Evolutionary conservation across 1,284 basidiomycete genomes (phyloP), one percentile per base, ranked within the genome.

Genomic region (Lentinula novae-zelandiae): DNA sequence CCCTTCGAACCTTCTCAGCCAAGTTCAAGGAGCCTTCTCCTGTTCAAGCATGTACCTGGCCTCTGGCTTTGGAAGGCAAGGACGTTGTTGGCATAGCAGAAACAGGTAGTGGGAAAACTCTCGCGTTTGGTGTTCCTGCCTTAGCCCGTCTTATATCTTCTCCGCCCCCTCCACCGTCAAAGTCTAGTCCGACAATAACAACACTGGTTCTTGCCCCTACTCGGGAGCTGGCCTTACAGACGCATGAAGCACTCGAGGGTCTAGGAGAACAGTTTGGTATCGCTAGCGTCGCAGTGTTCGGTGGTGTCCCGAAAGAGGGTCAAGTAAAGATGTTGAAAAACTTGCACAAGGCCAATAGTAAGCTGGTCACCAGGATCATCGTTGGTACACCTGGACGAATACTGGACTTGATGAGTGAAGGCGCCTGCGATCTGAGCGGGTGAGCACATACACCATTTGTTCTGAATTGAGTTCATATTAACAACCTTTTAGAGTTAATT

Each of bases 31-130:
- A 92, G 68, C 97, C 97, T 0, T 97, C 96, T 0, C 95, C 96
- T 0, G 96, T 99, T 62, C 96, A 99, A 73, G 89, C 95, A 4
- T 97, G 94, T 69, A 89, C 95, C 38, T 99, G 96, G 96, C 95
- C 95, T 3, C 87, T 93, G 17, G 84, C 93, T 5, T 77, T 98
- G 34, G 80, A 83, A 57, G 92, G 93, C 3, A 82, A 83, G 33
- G 95, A 98, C 72, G 92, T 97, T 0, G 90, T 99, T 39, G 96
- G 96, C 62, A 95, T 99, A 64, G 96, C 97, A 13, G 96, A 99
- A 80, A 99, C 96, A 1, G 97, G 96, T 67, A 94, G 90, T 66
- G 97, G 96, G 8, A 99, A 99, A 79, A 99, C 96, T 0, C 83
- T 98, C 15, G 93, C 95, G 0, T 99, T 99, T 70, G 96, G 95